phyloP scores from a whole-genome alignment of 495 filamentous ascomycete species.

The Lophiostoma macrostomum region DNA sequence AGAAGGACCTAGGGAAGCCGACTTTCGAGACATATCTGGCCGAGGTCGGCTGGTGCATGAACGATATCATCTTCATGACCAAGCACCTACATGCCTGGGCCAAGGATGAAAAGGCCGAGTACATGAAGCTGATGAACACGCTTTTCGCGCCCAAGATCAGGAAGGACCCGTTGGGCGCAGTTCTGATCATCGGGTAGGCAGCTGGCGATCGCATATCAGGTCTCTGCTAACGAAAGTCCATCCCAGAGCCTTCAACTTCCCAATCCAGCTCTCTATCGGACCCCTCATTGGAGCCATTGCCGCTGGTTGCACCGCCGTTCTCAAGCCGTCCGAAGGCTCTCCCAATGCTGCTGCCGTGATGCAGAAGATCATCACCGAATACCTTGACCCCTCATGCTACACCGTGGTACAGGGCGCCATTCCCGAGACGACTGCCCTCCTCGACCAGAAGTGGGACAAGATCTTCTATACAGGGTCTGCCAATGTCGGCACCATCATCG shows the following conservation, averaged over 20 bases:
- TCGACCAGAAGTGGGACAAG: constrained; percentile 93
- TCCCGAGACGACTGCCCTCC: constrained; percentile 73
- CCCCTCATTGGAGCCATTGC: constrained; percentile 87
- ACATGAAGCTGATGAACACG: constrained; percentile 65
- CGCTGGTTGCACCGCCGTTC: constrained; percentile 80
- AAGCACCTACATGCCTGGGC: constrained; percentile 76
- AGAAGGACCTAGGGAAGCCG: constrained; percentile 71
- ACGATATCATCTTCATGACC: constrained; percentile 73
- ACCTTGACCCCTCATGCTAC: constrained; percentile 76
- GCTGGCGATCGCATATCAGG: too few relatives aligned
- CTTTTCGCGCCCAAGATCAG: constrained; percentile 69
- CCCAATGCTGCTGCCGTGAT: constrained; percentile 71
- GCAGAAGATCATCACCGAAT: constrained; percentile 68
- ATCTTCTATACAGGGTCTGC: constrained; percentile 90
- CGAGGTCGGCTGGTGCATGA: constrained; percentile 69
- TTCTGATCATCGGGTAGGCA: constrained; percentile 78
- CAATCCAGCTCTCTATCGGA: constrained; percentile 71
- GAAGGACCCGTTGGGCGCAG: constrained; percentile 83
- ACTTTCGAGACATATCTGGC: constrained; percentile 64
- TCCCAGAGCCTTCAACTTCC: constrained; percentile 80
- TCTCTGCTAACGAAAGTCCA: too few relatives aligned
- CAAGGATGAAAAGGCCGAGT: constrained; percentile 71
- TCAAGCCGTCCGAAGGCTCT: constrained; percentile 87
- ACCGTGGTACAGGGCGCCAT: constrained; percentile 75
- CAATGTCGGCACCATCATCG: constrained; percentile 78